A percentile compares a stretch with the other conserved stretches of the same genome.
phyloP scores from a whole-genome alignment of 2,329 filamentous ascomycete species.

The Blastomyces emzantsi region DNA sequence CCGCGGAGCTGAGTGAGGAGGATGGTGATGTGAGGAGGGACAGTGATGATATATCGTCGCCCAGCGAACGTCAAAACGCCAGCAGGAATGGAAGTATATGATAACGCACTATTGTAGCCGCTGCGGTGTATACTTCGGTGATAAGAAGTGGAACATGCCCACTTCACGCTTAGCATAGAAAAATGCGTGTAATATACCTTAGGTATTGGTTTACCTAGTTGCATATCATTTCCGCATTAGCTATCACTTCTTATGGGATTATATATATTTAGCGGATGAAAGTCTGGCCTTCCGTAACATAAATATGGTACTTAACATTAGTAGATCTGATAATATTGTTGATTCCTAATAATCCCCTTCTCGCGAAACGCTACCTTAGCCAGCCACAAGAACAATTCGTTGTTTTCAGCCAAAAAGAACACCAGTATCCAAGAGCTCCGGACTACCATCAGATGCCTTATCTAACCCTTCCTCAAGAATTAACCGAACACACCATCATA shows the following conservation, averaged over 20 bases:
- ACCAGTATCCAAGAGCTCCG: neutral
- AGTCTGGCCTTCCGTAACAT: neutral
- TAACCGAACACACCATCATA: neutral
- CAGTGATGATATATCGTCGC: neutral
- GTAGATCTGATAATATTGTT: neutral
- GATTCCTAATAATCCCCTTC: neutral
- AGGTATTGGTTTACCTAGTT: neutral
- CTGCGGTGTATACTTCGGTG: neutral
- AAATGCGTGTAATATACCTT: neutral
- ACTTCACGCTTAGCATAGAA: neutral
- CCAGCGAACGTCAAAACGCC: conserved; percentile 1
- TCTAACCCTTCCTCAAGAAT: neutral
- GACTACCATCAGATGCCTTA: neutral
- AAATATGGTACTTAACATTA: neutral
- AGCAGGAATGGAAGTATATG: conserved; percentile 12
- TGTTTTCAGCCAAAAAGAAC: conserved; percentile 2
- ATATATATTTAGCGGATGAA: neutral
- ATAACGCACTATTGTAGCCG: neutral
- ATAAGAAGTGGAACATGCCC: neutral
- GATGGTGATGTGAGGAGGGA: neutral
- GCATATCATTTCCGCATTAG: neutral
- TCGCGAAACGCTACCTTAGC: too few species aligned
- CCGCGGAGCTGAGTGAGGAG: conserved; percentile 26
- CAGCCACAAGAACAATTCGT: neutral
- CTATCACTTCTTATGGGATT: neutral